Conservation (phyloP, 495 filamentous ascomycete species). For the Aspergillus saccharolyticus region DNA sequence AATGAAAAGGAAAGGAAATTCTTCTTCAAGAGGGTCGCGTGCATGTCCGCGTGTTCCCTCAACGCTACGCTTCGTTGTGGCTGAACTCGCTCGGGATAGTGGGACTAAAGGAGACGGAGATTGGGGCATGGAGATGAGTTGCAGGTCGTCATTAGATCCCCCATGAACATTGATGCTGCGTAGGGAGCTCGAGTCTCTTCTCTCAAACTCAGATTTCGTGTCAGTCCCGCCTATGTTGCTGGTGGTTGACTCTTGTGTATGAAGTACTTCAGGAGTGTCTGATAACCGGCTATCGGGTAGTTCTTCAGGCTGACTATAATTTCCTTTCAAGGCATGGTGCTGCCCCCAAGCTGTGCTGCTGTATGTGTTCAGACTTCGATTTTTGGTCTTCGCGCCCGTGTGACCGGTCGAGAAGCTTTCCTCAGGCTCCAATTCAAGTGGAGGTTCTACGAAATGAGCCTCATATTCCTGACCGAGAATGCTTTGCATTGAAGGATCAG, state of each 20-base stretch:
- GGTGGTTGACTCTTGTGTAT: slow-evolving; percentile 16
- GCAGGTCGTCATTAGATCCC: slow-evolving; percentile 18
- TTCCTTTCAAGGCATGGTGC: slow-evolving; percentile 45
- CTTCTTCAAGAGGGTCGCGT: slow-evolving; percentile 56
- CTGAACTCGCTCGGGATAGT: slow-evolving; percentile 34
- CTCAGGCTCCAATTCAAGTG: slow-evolving; percentile 48
- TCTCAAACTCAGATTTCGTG: slow-evolving; percentile 20
- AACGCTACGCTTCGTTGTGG: slow-evolving; percentile 36
- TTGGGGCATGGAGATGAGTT: slow-evolving; percentile 15
- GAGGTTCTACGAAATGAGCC: slow-evolving; percentile 52
- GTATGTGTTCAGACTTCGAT: slow-evolving; percentile 47
- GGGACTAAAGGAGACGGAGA: slow-evolving; percentile 28
- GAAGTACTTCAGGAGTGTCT: slow-evolving; percentile 20
- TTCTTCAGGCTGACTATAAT: slow-evolving; percentile 34
- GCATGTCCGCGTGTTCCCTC: slow-evolving; percentile 58
- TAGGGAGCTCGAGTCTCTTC: slow-evolving; percentile 28
- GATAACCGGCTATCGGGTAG: slow-evolving; percentile 13
- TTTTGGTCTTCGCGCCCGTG: slow-evolving; percentile 25
- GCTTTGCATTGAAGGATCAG: slow-evolving; percentile 47
- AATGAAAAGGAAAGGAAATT: slow-evolving; percentile 67
- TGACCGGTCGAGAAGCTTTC: slow-evolving; percentile 30
- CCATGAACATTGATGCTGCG: slow-evolving; percentile 20
- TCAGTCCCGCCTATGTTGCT: slow-evolving; percentile 16
- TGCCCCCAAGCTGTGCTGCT: slow-evolving; percentile 45
- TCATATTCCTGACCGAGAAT: slow-evolving; percentile 51